Percentiles rank a stretch among this genome's conserved stretches.
phyloP scores from a whole-genome alignment of 2,329 filamentous ascomycete species.

The Remersonia thermophila region DNA sequence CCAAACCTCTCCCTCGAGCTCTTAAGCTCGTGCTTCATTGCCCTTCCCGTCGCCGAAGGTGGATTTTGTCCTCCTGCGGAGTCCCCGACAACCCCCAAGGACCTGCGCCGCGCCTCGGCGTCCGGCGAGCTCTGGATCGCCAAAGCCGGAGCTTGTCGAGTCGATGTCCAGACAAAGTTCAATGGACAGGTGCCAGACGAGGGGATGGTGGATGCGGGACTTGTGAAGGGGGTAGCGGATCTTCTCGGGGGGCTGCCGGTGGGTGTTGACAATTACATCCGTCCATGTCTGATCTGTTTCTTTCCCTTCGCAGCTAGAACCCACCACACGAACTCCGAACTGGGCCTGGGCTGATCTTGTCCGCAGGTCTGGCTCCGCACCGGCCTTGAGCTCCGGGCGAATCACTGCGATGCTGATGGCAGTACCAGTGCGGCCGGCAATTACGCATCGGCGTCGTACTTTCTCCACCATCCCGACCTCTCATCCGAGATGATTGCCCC shows the following conservation, averaged over 20 bases:
- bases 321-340: too few species aligned
- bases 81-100: constrained; percentile 3
- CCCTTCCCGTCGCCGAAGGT: constrained; percentile 2
- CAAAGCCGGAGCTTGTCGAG: constrained; percentile 14
- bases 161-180: constrained; percentile 13
- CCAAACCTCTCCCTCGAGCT: constrained; percentile 10
- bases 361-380: constrained; percentile 15
- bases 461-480: constrained; percentile 16
- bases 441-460: constrained; percentile 9
- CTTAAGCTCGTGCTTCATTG: constrained; percentile 10
- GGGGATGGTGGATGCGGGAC: too few species aligned
- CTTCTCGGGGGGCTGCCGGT: too few species aligned
- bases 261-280: too few species aligned
- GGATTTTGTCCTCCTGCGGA: too few species aligned
- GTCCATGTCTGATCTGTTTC: too few species aligned
- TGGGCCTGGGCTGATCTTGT: not conserved
- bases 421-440: too few species aligned
- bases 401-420: constrained; percentile 6
- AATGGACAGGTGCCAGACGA: constrained; percentile 2
- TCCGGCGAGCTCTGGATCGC: constrained; percentile 15
- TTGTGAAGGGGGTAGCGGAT: too few species aligned
- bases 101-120: constrained; percentile 6
- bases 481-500: constrained; percentile 14
- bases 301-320: not conserved
- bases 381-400: constrained; percentile 13